These are phyloP conservation scores for Ophiocordyceps robertsii DNA, from an alignment of 2,329 filamentous ascomycete species.

Conservation along the genomic window DNA sequence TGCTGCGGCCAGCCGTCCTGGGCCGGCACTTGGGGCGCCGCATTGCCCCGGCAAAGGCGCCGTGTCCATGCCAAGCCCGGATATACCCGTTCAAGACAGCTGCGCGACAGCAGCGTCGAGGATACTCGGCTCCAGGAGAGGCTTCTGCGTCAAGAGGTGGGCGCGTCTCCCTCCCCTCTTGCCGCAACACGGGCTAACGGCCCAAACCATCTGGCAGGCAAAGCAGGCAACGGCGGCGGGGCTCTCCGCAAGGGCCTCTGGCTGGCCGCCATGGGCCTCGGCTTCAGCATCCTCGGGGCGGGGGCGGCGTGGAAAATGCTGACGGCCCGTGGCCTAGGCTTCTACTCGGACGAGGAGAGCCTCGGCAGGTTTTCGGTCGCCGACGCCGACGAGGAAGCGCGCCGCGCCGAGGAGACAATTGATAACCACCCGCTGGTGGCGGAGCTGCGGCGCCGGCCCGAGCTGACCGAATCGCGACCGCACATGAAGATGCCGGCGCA, in stretches of 20 bases:
- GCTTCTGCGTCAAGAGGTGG: neutral
- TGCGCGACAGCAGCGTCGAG: neutral
- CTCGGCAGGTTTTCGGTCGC: constrained; percentile 48
- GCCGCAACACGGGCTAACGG: neutral
- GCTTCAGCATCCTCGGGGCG: constrained; percentile 18
- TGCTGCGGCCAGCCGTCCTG: neutral
- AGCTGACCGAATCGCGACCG: constrained; percentile 64
- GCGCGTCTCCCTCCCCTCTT: neutral
- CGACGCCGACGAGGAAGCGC: constrained; percentile 32
- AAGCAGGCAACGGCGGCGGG: neutral
- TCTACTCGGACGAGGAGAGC: constrained; percentile 54
- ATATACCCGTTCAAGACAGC: neutral
- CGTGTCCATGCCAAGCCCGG: neutral
- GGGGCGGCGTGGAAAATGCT: constrained; percentile 21
- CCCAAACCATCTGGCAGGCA: neutral
- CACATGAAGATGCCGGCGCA: constrained; percentile 71
- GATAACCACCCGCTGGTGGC: constrained; percentile 59
- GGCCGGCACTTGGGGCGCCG: neutral
- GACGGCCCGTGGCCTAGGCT: constrained; percentile 20
- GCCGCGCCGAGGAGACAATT: constrained; percentile 59
- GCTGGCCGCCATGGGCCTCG: constrained; percentile 15
- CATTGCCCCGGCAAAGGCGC: neutral
- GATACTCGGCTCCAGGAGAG: neutral
- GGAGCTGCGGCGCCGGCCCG: constrained; percentile 52
- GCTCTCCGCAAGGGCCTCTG: constrained; percentile 10